Evolutionary conservation across 345 rosid genomes (phyloP).

Genomic region (Populus deltoides): DNA sequence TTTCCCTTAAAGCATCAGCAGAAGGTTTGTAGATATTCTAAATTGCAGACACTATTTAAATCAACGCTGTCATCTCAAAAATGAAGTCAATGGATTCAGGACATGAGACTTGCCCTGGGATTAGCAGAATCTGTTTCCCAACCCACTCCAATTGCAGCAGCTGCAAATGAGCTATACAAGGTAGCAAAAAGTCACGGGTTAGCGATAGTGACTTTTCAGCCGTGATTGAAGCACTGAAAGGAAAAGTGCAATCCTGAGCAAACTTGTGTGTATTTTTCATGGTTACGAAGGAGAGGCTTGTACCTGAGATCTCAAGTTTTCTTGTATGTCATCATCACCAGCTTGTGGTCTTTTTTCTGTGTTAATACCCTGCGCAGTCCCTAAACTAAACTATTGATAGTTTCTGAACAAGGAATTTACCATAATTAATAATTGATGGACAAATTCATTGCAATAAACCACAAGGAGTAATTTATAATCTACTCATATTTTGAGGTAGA

Average conservation of each 20-base stretch:
- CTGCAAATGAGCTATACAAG: conserved; percentile 81
- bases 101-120: conserved; percentile 79
- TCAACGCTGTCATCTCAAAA: not conserved
- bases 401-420: too few relatives aligned
- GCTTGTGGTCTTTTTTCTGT: too few relatives aligned
- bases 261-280: too few relatives aligned
- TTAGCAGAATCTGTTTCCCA: conserved; percentile 90
- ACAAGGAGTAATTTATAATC: too few relatives aligned
- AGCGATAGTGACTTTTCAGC: conserved; percentile 89
- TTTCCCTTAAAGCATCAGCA: conserved; percentile 95
- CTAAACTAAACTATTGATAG: too few relatives aligned
- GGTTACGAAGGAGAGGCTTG: too few relatives aligned
- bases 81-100: conserved; percentile 42
- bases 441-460: too few relatives aligned
- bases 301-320: too few relatives aligned
- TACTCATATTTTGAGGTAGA: too few relatives aligned
- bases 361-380: too few relatives aligned
- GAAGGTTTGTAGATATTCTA: conserved; percentile 54
- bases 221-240: conserved; percentile 79
- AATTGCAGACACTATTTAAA: not conserved
- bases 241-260: conserved; percentile 31
- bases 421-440: too few relatives aligned
- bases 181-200: conserved; percentile 79
- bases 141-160: conserved; percentile 88
- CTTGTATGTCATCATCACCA: too few relatives aligned